These are phyloP conservation scores for Nitzschia sp. DNA, from an alignment of 108 stramenopile species.

Conservation along the genomic window DNA sequence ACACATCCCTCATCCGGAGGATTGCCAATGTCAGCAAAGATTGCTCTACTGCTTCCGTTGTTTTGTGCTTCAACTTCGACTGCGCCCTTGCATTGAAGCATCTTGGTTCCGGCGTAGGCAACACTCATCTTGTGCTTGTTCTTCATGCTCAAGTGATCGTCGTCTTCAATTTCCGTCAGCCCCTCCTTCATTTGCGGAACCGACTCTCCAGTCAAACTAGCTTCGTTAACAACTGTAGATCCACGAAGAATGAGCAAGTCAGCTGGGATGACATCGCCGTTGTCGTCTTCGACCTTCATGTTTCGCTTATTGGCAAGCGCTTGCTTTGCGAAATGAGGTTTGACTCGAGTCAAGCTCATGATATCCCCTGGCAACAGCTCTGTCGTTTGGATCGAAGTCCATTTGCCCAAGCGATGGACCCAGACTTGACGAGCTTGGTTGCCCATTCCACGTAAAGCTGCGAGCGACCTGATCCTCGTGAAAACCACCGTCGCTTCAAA, in stretches of 20 bases:
- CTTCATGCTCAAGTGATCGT: slow-evolving; percentile 76
- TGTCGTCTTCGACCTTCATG: slow-evolving; percentile 58
- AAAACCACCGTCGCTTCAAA: slow-evolving; percentile 95
- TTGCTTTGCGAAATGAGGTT: slow-evolving; percentile 52
- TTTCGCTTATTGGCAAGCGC: background rate
- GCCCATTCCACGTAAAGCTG: slow-evolving; percentile 79
- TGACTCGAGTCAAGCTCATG: slow-evolving; percentile 76
- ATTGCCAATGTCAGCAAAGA: slow-evolving; percentile 46
- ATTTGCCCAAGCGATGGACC: slow-evolving; percentile 74
- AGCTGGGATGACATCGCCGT: slow-evolving; percentile 92
- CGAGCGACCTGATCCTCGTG: slow-evolving; percentile 70
- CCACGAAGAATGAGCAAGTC: slow-evolving; percentile 90
- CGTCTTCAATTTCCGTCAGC: slow-evolving; percentile 59
- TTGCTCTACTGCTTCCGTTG: slow-evolving; percentile 32
- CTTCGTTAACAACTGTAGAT: slow-evolving; percentile 93
- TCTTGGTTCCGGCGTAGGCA: slow-evolving; percentile 94
- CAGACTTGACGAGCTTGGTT: slow-evolving; percentile 68
- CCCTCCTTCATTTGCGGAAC: slow-evolving; percentile 99
- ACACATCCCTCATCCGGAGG: slow-evolving; percentile 93
- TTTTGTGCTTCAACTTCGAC: slow-evolving; percentile 52
- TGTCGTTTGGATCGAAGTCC: slow-evolving; percentile 66
- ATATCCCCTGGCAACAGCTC: slow-evolving; percentile 95
- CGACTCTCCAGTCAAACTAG: slow-evolving; percentile 93
- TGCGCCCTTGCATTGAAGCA: slow-evolving; percentile 86
- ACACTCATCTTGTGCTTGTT: slow-evolving; percentile 90